A percentile compares a stretch with the other conserved stretches of the same genome.
Conservation (phyloP, 1,139 yeast species). For the Debaryomyces psychrophilus region DNA sequence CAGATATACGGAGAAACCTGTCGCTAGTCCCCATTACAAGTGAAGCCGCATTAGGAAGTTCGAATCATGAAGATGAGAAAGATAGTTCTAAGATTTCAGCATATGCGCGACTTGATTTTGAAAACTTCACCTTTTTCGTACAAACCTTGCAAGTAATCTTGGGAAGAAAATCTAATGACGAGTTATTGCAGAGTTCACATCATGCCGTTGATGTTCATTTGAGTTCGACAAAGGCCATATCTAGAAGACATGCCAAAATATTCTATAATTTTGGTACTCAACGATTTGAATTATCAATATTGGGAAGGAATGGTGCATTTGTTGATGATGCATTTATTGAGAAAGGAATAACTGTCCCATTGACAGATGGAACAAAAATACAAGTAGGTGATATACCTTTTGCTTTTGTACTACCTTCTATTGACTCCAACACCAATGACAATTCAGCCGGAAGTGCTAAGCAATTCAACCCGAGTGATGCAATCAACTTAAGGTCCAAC, state of each 20-base stretch:
- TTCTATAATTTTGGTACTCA: conserved; percentile 95
- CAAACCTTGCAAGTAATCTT: conserved; percentile 92
- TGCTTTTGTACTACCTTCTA: conserved; percentile 75
- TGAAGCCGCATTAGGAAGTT: conserved; percentile 26
- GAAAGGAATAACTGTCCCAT: conserved; percentile 85
- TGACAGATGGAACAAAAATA: conserved; percentile 77
- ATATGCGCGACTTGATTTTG: conserved; percentile 91
- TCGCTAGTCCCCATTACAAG: conserved; percentile 24
- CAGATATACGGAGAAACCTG: conserved; percentile 15
- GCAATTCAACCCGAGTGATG: conserved; percentile 57
- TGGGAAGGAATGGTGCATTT: conserved; percentile 96
- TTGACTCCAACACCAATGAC: conserved; percentile 35
- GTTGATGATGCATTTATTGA: conserved; percentile 88
- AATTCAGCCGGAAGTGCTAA: conserved; percentile 24
- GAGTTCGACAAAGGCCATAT: conserved; percentile 88
- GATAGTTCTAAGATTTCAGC: conserved; percentile 71
- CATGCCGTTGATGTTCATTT: conserved; percentile 87
- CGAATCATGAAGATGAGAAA: conserved; percentile 23
- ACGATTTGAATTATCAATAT: conserved; percentile 82
- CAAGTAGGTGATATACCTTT: conserved; percentile 94
- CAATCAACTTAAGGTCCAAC: conserved; percentile 53
- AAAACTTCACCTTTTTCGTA: conserved; percentile 88
- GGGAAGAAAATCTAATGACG: conserved; percentile 86
- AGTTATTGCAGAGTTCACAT: conserved; percentile 48
- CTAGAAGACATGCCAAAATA: conserved; percentile 90